A percentile compares a stretch with the other conserved stretches of the same genome.
Conservation (phyloP, 192 early-diverging fungal genomes). For the Kappamyces sp. region DNA sequence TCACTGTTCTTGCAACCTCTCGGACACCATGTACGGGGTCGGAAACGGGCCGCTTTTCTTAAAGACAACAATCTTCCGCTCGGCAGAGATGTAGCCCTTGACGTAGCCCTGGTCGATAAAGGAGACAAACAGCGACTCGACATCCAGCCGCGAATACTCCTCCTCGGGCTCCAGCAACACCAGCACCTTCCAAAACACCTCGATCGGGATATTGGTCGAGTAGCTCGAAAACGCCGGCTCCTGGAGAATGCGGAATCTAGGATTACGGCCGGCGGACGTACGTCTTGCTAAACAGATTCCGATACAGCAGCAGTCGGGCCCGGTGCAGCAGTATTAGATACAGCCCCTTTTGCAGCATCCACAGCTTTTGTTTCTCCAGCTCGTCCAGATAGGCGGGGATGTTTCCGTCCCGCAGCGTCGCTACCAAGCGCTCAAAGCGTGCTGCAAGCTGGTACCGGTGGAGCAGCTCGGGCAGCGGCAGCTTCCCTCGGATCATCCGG, state of each 20-base stretch:
- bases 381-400: no score
- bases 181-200: no score
- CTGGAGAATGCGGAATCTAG: no score
- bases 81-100: constrained; percentile 12
- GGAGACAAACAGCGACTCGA: constrained; percentile 13
- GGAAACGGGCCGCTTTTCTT: constrained; percentile 1
- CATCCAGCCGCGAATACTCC: not conserved
- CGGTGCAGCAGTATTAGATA: constrained; percentile 6
- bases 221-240: no score
- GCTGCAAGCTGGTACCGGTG: constrained; percentile 2
- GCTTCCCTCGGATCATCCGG: constrained; percentile 1
- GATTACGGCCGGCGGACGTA: no score
- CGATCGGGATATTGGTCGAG: no score
- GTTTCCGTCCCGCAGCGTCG: not conserved
- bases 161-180: no score
- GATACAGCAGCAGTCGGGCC: not conserved
- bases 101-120: constrained; percentile 5
- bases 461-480: not conserved
- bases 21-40: not conserved
- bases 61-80: constrained; percentile 6
- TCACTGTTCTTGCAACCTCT: constrained; percentile 2
- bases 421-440: not conserved
- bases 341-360: no score
- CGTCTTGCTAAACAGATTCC: not conserved
- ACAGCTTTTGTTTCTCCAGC: no score